Evolutionary conservation across 148 eudicot genomes (phyloP).

Genomic region (Vaccinium myrtillus): DNA sequence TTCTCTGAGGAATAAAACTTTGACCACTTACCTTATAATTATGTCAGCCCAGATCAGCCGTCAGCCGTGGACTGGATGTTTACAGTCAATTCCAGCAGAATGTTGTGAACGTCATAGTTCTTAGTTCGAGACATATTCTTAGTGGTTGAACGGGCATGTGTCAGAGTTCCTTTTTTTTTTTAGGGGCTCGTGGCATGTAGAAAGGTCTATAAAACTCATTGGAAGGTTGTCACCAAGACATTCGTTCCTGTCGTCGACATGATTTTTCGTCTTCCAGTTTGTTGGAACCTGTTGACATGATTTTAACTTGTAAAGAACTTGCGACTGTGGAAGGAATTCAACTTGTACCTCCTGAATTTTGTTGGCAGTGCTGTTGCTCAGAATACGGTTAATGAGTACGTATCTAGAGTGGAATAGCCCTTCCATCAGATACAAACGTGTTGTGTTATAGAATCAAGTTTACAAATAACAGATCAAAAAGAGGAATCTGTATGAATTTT

Average conservation of each 20-base stretch:
- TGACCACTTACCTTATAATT: background rate
- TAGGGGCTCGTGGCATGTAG: background rate
- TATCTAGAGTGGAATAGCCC: background rate
- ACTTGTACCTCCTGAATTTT: background rate
- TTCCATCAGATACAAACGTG: background rate
- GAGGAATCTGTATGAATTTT: background rate
- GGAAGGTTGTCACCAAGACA: background rate
- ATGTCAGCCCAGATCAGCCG: background rate
- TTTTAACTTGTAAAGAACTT: background rate
- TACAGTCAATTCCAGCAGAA: background rate
- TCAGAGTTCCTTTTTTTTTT: background rate
- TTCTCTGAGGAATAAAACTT: background rate
- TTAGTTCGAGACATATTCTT: background rate
- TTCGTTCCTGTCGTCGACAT: background rate
- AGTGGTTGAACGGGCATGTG: background rate
- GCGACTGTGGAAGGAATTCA: background rate
- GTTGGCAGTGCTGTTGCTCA: background rate
- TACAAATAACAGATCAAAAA: background rate
- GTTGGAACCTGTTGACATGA: background rate
- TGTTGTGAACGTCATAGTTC: background rate
- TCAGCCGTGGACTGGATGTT: background rate
- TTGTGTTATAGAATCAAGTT: background rate
- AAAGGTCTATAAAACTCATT: background rate
- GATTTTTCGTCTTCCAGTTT: background rate
- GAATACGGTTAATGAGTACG: background rate